Base-by-base conservation (phyloP, 164 flowering plant species). In the Magnolia kwangsiensis region DNA sequence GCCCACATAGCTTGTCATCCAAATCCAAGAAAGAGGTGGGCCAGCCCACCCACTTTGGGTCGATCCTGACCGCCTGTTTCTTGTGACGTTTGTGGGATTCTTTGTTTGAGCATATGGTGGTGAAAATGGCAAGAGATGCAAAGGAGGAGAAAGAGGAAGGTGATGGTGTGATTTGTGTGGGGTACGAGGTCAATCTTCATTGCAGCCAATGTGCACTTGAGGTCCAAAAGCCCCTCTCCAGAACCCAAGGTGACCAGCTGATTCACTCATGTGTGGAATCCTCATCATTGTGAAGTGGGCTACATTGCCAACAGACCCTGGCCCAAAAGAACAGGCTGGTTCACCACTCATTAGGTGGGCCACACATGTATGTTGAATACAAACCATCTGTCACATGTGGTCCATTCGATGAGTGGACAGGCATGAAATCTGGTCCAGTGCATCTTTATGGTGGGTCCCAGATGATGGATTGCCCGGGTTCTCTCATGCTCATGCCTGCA, bases 201-300 rank as follows among this genome's bases (percentile, higher is more conserved):
- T 92, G 97, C 83, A 86, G 37, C 14, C 79, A 90, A 81, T 92
- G 94, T 80, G 92, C 85, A n/a, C 65, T 80, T 45, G 83, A 86
- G 75, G 84, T 92, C 78, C 80, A 76, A 74, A 87, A 80, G 77
- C 90, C 92, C 37, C 87, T 92, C 67, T 5, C 82, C 27, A 82
- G 84, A 76, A 84, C 88, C 9, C 88, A 84, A 84, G 93, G 97
- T 92, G 31, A 65, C 29, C 45, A 37, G 45, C 45, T 37, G 45
- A 37, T 4, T 37, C 45, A 37, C 45, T 37, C 45, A 37, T 37
- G 45, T 37, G 45, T 37, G 45, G 45, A 37, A 37, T 37, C 45
- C 45, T 37, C 45, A 37, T 37, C 45, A 37, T 37, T 37, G 45
- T 37, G 7, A 37, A 4, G 45, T 37, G 45, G 45, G 45, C 45